Base-by-base conservation (phyloP, 768 basidiomycete genomes). In the Rhodotorula paludigena region DNA sequence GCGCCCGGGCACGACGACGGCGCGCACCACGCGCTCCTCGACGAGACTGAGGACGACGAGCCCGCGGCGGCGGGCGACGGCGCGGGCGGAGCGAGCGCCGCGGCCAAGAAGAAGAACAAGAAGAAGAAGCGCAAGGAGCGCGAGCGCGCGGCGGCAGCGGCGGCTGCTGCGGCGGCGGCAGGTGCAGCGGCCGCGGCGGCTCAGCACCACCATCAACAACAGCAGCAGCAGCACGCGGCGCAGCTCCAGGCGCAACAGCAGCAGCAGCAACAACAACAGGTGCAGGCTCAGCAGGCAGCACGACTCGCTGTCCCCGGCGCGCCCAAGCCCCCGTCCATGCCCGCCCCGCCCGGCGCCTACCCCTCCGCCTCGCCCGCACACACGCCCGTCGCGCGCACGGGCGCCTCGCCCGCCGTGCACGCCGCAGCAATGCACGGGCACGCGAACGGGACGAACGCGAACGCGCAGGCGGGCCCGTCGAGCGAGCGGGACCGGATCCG, bases 401-500 rank as follows among this genome's bases (percentile, higher is more conserved):
- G n/a, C 30, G 44, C 57, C 23, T 52, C 63, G 7, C 64, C 59
- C 2, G 21, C 42, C n/a, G 63, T 57, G 47, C 49, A n/a, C 47
- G n/a, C n/a, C n/a, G n/a, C n/a, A n/a, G n/a, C n/a, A n/a, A n/a
- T n/a, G n/a, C 52, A 48, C 39, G 28, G 15, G 57, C 47, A 54
- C 28, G 30, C 33, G 47, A 63, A 59, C 57, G n/a, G n/a, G n/a
- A 66, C 64, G 33, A 64, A 69, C 35, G 67, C 67, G 30, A 68
- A 68, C 38, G 62, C 66, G 36, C 57, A 65, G 38, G 69, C 68
- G 68, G 78, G 69, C 7, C 71, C 71, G 57, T 55, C 52, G 44
- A 78, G 51, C 75, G 94, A 98, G 80, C 85, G 96, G 39, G 93
- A 97, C 78, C 86, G 91, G 73, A 99, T 98, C 81, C 93, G 94